These are phyloP conservation scores for Achaetomium macrosporum DNA, from an alignment of 2,329 filamentous ascomycete genomes.

Conservation along the genomic window DNA sequence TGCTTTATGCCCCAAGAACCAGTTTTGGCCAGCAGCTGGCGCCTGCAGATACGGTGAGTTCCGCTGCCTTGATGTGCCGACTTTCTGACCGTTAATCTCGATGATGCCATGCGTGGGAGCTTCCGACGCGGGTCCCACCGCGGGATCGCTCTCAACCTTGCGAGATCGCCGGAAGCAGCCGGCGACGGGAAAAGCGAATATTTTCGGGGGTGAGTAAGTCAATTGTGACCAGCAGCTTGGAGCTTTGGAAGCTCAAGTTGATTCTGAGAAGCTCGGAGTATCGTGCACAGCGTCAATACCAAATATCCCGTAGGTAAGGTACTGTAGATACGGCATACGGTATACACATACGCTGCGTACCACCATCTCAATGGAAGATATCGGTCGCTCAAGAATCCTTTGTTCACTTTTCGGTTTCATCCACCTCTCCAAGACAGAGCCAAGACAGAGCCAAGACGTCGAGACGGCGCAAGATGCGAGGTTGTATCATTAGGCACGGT, in stretches of 20 bases:
- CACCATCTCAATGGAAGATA: neutral
- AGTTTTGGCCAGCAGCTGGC: neutral
- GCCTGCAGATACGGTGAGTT: neutral
- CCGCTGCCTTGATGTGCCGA: neutral
- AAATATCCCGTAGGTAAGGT: no score
- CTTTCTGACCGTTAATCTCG: neutral
- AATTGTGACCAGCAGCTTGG: neutral
- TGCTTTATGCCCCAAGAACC: conserved; percentile 5
- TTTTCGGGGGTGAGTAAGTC: no score
- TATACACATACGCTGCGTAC: no score
- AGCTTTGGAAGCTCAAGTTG: neutral
- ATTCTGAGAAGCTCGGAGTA: neutral
- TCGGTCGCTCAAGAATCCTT: neutral
- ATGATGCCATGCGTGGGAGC: conserved; percentile 14
- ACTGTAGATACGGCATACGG: no score
- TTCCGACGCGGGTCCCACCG: neutral
- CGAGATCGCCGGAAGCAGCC: neutral
- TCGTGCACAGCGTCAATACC: no score
- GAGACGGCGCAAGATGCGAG: no score
- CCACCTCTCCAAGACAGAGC: neutral
- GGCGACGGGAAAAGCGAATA: neutral
- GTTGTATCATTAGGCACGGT: no score
- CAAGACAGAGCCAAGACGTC: neutral
- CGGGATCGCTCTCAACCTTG: conserved; percentile 13
- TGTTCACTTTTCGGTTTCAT: neutral